phyloP scores from a whole-genome alignment of 1,139 yeast genomes.

The Ashbya aceris region DNA sequence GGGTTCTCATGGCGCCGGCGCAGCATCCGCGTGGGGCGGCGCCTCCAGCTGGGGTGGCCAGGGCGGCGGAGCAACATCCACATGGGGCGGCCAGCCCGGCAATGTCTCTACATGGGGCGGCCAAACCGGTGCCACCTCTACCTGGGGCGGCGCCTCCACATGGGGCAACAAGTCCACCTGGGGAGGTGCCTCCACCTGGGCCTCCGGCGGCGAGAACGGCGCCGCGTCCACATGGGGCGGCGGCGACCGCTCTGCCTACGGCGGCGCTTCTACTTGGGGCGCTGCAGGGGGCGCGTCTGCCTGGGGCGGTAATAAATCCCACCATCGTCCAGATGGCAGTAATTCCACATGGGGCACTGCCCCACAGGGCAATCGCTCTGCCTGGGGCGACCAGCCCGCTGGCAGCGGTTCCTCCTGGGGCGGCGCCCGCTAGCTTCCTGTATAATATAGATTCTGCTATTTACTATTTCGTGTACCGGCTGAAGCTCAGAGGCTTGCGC shows the following conservation, averaged over 20 bases:
- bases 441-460: neutral
- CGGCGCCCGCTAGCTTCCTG: conserved; percentile 10
- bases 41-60: conserved; percentile 46
- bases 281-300: conserved; percentile 24
- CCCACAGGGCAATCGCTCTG: conserved; percentile 32
- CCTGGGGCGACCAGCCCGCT: conserved; percentile 32
- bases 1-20: conserved; percentile 33
- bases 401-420: conserved; percentile 26
- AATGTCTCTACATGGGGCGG: conserved; percentile 36
- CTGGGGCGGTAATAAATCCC: conserved; percentile 18
- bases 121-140: conserved; percentile 32
- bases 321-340: conserved; percentile 33
- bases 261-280: conserved; percentile 30
- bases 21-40: conserved; percentile 42
- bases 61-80: conserved; percentile 37
- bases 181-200: conserved; percentile 32
- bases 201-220: conserved; percentile 25
- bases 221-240: conserved; percentile 32
- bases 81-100: conserved; percentile 32
- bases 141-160: conserved; percentile 38
- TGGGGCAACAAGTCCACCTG: conserved; percentile 33
- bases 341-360: conserved; percentile 31
- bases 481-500: conserved; percentile 20
- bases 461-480: neutral
- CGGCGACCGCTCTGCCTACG: conserved; percentile 26